phyloP scores from a whole-genome alignment of 495 filamentous ascomycete genomes.

The Hyphodiscus hymeniophilus region DNA sequence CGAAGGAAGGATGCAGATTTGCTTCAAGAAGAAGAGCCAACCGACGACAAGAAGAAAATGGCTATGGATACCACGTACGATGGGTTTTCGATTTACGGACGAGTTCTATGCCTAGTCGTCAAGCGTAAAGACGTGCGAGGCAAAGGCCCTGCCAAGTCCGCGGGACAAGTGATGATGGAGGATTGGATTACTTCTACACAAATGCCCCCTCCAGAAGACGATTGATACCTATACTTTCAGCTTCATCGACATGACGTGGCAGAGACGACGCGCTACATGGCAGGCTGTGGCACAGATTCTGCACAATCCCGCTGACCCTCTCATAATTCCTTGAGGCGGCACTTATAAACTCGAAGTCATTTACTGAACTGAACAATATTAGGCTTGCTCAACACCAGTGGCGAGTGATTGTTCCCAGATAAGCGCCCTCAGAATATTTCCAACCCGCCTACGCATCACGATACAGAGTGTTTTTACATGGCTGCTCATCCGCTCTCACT shows the following conservation, averaged over 20 bases:
- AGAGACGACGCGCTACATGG: too few relatives aligned
- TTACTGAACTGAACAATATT: too few relatives aligned
- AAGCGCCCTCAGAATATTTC: too few relatives aligned
- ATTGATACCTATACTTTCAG: neutral
- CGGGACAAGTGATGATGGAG: conserved; percentile 78
- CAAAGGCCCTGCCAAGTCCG: conserved; percentile 26
- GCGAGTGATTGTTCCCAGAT: too few relatives aligned
- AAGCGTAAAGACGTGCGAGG: conserved; percentile 51
- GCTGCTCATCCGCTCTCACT: too few relatives aligned
- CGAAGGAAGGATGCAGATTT: conserved; percentile 30
- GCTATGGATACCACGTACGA: conserved; percentile 80
- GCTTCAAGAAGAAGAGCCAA: conserved; percentile 24
- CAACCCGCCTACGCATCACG: too few relatives aligned
- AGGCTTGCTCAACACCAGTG: too few relatives aligned
- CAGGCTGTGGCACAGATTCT: too few relatives aligned
- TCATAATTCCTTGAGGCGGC: too few relatives aligned
- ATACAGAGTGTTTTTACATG: too few relatives aligned
- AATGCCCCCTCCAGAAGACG: conserved; percentile 28
- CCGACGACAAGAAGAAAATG: conserved; percentile 85
- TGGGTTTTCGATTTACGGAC: conserved; percentile 89
- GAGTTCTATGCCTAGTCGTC: conserved; percentile 83
- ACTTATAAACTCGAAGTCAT: too few relatives aligned
- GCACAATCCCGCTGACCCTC: too few relatives aligned
- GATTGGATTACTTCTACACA: conserved; percentile 82
- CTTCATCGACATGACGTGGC: neutral